Evolutionary conservation across 2,329 filamentous ascomycete species (phyloP).

Genomic region (Acarospora socialis): DNA sequence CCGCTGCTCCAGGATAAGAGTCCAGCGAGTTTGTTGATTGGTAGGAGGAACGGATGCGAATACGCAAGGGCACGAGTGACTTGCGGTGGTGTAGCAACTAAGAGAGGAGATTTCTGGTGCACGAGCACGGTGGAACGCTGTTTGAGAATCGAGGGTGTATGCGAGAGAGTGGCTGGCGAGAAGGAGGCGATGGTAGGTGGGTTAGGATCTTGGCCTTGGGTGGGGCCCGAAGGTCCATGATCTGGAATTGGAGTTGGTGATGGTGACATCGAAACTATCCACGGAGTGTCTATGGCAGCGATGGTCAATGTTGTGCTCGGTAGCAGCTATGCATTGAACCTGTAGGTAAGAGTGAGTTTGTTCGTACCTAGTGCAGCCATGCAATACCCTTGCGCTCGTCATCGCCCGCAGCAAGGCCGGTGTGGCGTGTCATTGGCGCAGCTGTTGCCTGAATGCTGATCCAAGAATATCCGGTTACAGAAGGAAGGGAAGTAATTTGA

Average conservation of each 20-base stretch:
- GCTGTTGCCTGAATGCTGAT: too few relatives aligned
- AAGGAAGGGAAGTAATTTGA: too few relatives aligned
- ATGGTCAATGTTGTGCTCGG: slow-evolving; percentile 2
- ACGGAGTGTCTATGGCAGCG: slow-evolving; percentile 30
- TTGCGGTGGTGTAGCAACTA: slow-evolving; percentile 86
- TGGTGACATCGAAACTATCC: slow-evolving; percentile 40
- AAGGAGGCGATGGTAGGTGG: slow-evolving; percentile 78
- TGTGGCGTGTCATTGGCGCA: too few relatives aligned
- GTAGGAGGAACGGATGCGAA: slow-evolving; percentile 84
- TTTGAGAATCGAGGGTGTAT: slow-evolving; percentile 52
- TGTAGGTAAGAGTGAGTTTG: slow-evolving; percentile 6
- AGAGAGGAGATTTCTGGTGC: slow-evolving; percentile 86
- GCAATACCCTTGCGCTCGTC: too few relatives aligned
- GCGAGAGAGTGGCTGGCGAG: slow-evolving; percentile 65
- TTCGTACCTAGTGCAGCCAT: slow-evolving; percentile 39
- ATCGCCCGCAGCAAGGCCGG: too few relatives aligned
- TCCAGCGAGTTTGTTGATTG: slow-evolving; percentile 71
- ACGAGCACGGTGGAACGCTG: slow-evolving; percentile 86
- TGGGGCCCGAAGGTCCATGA: slow-evolving; percentile 21
- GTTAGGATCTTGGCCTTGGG: slow-evolving; percentile 29
- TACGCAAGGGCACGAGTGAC: slow-evolving; percentile 90
- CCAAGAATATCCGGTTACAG: too few relatives aligned
- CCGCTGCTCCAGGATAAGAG: slow-evolving; percentile 86
- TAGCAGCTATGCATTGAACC: neutral
- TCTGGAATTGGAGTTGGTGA: slow-evolving; percentile 24